These are phyloP conservation scores for Plasmodium vivax DNA, from an alignment of 169 alveolate genomes.

Conservation along the genomic window DNA sequence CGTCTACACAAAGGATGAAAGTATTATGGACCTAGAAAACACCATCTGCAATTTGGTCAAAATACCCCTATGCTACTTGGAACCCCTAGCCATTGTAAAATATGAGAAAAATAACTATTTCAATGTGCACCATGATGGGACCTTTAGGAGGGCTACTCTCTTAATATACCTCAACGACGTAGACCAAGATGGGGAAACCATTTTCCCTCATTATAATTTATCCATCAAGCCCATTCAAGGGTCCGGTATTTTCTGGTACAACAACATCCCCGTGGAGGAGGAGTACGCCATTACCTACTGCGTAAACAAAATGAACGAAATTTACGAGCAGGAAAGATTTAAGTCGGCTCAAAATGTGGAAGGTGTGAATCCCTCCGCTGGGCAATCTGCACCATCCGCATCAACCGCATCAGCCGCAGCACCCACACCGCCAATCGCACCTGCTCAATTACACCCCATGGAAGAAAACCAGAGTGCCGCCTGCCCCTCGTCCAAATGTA, in stretches of 20 bases:
- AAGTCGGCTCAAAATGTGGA: background rate
- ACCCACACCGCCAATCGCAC: background rate
- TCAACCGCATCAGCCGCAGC: background rate
- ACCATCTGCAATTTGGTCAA: slow-evolving; percentile 56
- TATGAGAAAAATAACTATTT: slow-evolving; percentile 83
- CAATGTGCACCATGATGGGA: slow-evolving; percentile 85
- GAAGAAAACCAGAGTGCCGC: background rate
- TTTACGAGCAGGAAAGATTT: slow-evolving; percentile 68
- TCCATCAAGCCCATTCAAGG: slow-evolving; percentile 82
- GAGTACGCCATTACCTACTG: slow-evolving; percentile 79
- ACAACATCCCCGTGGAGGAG: slow-evolving; percentile 75
- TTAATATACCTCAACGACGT: slow-evolving; percentile 83
- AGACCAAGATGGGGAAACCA: slow-evolving; percentile 85
- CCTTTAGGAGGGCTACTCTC: slow-evolving; percentile 82
- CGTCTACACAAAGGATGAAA: slow-evolving; percentile 69
- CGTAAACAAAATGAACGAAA: slow-evolving; percentile 77
- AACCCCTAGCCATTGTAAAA: slow-evolving; percentile 84
- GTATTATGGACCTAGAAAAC: slow-evolving; percentile 69
- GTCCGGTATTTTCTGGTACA: slow-evolving; percentile 83
- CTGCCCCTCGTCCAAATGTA: background rate
- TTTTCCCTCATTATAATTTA: slow-evolving; percentile 79
- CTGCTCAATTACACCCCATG: background rate
- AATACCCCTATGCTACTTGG: slow-evolving; percentile 76
- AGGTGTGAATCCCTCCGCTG: background rate
- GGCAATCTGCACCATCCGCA: too few species aligned